Base-by-base conservation (phyloP, 2,329 filamentous ascomycete species). In the Alternaria sp. region DNA sequence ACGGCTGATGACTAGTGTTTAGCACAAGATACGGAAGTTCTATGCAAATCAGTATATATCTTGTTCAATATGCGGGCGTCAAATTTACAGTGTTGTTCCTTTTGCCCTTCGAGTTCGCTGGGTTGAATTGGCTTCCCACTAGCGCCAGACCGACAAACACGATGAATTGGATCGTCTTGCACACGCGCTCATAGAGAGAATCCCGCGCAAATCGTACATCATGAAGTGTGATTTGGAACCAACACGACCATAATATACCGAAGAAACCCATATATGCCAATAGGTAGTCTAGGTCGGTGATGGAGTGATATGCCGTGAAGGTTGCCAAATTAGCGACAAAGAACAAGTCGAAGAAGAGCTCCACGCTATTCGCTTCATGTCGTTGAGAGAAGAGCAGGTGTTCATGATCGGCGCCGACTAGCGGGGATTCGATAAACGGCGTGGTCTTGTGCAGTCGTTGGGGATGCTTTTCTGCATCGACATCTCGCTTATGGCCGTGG, bases 141-240 rank as follows among this genome's bases (percentile, higher is more conserved):
- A 78, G 64, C 44, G 76, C 75, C 36, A 78, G 55, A 4, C 74
- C 76, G 17, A 78, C 74, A 49, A 78, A 77, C 4, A 70, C 68
- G 29, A 75, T 73, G 60, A 77, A 77, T 50, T 78, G 76, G 1
- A 75, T 50, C 3, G 70, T 70, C 60, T 78, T 78, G 71, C 74
- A 77, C 7, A 64, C 55, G 7, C 76, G 71, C 66, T 78, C 76
- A 54, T 76, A 78, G 2, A 78, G 65, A 10, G 70, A 74, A 50
- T 78, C 76, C 49, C 75, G 67, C 2, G 76, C 74, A 59, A 78
- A 78, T 1, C 75, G 72, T n/a, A 78, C 75, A 72, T 78, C 76
- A 58, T 78, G 73, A 4, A 78, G 69, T 11, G 74, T 77, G 48
- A 77, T 71, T 54, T 78, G 74, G 56, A 77, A 78, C 76, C 76